Percentiles rank a stretch among this genome's conserved stretches.
Conservation (phyloP, 495 filamentous ascomycete species). For the Talaromyces nanjingensis region DNA sequence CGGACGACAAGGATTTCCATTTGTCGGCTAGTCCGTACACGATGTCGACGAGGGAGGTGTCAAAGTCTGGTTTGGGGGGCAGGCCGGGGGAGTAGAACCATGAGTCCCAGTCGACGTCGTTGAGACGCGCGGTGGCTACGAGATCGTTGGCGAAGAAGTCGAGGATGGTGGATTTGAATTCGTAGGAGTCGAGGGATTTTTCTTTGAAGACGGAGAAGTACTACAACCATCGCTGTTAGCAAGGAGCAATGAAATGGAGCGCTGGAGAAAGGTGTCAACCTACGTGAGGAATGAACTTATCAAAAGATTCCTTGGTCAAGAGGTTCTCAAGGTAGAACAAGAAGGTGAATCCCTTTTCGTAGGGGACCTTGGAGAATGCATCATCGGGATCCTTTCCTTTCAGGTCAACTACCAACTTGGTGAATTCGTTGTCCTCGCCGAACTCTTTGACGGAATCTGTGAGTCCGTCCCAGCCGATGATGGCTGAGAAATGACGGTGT, state of each 20-base stretch:
- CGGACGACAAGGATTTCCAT: constrained; percentile 53
- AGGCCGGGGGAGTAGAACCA: constrained; percentile 82
- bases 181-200: constrained; percentile 82
- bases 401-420: constrained; percentile 77
- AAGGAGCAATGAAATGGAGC: too few relatives aligned
- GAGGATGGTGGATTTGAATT: constrained; percentile 82
- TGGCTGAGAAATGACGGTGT: constrained; percentile 85
- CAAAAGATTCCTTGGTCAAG: constrained; percentile 78
- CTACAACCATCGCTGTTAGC: constrained; percentile 18
- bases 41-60: constrained; percentile 78
- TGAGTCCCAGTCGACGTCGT: constrained; percentile 74
- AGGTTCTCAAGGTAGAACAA: constrained; percentile 80
- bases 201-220: constrained; percentile 79
- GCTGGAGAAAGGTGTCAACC: constrained; percentile 12
- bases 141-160: constrained; percentile 71
- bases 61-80: constrained; percentile 83
- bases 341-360: constrained; percentile 68
- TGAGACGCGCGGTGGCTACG: constrained; percentile 58
- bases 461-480: constrained; percentile 60
- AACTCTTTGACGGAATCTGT: constrained; percentile 69
- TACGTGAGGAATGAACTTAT: constrained; percentile 86
- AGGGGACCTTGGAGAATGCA: constrained; percentile 80
- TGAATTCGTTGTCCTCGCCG: constrained; percentile 82
- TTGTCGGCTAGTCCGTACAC: constrained; percentile 76
- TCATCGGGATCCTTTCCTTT: constrained; percentile 93